These are phyloP conservation scores for Geranomyces michiganensis DNA, from an alignment of 192 early-diverging fungal species.

Conservation along the genomic window DNA sequence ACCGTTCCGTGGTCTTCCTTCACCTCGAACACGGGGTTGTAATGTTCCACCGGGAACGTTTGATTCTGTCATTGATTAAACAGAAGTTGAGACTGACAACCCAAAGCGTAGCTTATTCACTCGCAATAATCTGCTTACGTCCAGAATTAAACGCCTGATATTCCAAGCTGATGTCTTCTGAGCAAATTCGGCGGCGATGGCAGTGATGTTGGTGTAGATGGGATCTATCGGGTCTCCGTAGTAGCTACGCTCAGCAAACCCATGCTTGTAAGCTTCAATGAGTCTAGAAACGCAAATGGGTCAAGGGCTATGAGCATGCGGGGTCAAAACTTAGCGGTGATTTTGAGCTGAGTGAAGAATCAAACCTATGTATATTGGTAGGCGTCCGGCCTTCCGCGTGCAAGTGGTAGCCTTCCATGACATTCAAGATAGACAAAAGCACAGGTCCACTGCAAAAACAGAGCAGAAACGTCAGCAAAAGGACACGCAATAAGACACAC, in stretches of 20 bases:
- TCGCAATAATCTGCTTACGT: constrained; percentile 42
- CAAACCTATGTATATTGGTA: constrained; percentile 71
- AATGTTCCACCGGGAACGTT: constrained; percentile 74
- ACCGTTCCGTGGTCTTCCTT: constrained; percentile 81
- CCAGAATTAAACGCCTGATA: constrained; percentile 74
- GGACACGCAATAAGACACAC: neutral
- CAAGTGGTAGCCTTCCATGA: constrained; percentile 82
- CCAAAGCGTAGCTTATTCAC: neutral
- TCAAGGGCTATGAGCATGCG: neutral
- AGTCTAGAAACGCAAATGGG: constrained; percentile 47
- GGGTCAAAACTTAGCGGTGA: neutral
- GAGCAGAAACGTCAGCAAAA: neutral
- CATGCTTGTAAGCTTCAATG: constrained; percentile 86
- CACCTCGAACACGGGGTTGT: constrained; percentile 77
- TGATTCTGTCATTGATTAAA: constrained; percentile 12
- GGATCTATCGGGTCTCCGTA: constrained; percentile 75
- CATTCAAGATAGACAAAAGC: constrained; percentile 81
- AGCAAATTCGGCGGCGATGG: constrained; percentile 63
- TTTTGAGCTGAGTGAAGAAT: neutral
- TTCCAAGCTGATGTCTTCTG: constrained; percentile 68
- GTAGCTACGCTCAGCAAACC: constrained; percentile 78
- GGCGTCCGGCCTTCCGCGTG: constrained; percentile 56
- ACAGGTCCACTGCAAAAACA: constrained; percentile 66
- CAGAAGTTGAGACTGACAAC: neutral
- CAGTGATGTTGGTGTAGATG: constrained; percentile 56